Conservation (phyloP, 2,329 filamentous ascomycete genomes). For the Nothopassalora personata region DNA sequence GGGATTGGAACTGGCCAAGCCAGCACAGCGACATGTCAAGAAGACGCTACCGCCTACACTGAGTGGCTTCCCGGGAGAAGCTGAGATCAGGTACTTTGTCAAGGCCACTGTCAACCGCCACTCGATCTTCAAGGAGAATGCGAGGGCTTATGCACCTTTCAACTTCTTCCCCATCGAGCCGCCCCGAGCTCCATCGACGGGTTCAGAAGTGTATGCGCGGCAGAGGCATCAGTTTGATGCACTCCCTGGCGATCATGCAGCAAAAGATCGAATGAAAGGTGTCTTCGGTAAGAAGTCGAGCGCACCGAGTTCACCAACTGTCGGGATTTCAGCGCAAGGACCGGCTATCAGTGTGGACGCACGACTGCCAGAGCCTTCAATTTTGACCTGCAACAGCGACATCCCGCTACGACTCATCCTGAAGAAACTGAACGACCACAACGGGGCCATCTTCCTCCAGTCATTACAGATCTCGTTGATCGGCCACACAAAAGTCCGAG, state of each 20-base stretch:
- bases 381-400: constrained; percentile 83
- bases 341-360: constrained; percentile 71
- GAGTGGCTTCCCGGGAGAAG: constrained; percentile 77
- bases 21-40: constrained; percentile 63
- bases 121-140: constrained; percentile 84
- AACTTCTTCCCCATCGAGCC: constrained; percentile 92
- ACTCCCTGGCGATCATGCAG: constrained; percentile 17
- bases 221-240: constrained; percentile 58
- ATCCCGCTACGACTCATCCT: constrained; percentile 75
- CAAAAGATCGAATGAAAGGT: constrained; percentile 50
- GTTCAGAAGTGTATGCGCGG: constrained; percentile 78
- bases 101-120: constrained; percentile 94
- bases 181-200: constrained; percentile 61
- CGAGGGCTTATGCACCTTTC: constrained; percentile 60
- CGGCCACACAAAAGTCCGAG: constrained; percentile 71
- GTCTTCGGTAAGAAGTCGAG: constrained; percentile 49
- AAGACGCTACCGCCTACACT: constrained; percentile 84
- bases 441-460: constrained; percentile 67
- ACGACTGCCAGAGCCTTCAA: constrained; percentile 76
- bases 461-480: constrained; percentile 78
- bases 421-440: constrained; percentile 65
- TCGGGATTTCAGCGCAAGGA: constrained; percentile 30
- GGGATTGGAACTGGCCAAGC: constrained; percentile 43
- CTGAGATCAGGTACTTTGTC: constrained; percentile 88
- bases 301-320: constrained; percentile 23